Base-by-base conservation (phyloP, 495 filamentous ascomycete species). In the Pyrenopolyporus hunteri region DNA sequence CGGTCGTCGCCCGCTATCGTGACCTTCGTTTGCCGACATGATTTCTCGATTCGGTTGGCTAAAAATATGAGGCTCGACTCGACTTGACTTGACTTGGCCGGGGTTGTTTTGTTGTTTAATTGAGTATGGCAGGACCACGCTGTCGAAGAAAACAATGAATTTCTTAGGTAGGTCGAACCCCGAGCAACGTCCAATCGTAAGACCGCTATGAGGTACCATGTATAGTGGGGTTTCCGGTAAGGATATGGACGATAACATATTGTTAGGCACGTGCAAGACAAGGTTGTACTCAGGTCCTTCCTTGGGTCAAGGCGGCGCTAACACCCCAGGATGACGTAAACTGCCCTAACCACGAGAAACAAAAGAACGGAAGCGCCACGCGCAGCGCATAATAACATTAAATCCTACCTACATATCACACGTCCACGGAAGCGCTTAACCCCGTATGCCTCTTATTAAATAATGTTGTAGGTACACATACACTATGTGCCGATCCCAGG, bases 21-120 rank as follows among this genome's bases (percentile, higher is more conserved):
- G 70, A 10, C 60, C 66, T 65, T 74, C 72, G 64, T 20, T 57
- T 13, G 63, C 33, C 33, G 68, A 70, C 68, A 70, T 73, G 39
- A 28, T 61, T 16, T 19, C 16, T n/a, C n/a, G n/a, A n/a, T 20
- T 29, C 14, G 14, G 2, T 50, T 1, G 20, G 13, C 29, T 19
- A 16, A 19, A 22, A 10, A 40, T 20, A 23, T 9, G 9, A 14
- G 17, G 14, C 6, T 40, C 4, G 6, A 40, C 11, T 23, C 8
- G 9, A 40, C 8, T 40, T n/a, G n/a, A n/a, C n/a, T n/a, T n/a
- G n/a, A n/a, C n/a, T n/a, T n/a, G n/a, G n/a, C n/a, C n/a, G n/a
- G n/a, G n/a, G n/a, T n/a, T n/a, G n/a, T n/a, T n/a, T n/a, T n/a
- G n/a, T n/a, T n/a, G n/a, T n/a, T n/a, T n/a, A n/a, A n/a, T n/a